Evolutionary conservation across 768 basidiomycete species (phyloP).

Genomic region (Basidioascus undulatus): DNA sequence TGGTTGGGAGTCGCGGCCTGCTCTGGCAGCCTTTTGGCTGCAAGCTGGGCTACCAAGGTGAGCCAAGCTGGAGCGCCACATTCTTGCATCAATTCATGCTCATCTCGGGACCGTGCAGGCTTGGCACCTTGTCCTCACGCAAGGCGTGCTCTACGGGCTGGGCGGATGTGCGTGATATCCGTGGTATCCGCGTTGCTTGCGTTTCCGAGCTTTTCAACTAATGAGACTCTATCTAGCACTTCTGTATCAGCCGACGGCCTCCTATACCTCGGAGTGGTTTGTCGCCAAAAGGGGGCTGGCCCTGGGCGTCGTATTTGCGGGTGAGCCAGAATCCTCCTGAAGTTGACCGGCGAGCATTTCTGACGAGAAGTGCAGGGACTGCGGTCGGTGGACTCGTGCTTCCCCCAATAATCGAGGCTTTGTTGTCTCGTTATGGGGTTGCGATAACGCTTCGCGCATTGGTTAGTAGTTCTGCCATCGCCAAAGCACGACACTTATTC

Average conservation of each 20-base stretch:
- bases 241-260: constrained; percentile 3
- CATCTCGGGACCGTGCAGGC: too few relatives aligned
- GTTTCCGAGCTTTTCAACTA: too few relatives aligned
- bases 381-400: constrained; percentile 2
- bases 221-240: too few relatives aligned
- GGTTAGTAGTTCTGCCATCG: background rate
- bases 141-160: constrained; percentile 2
- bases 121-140: constrained; percentile 1
- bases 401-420: background rate
- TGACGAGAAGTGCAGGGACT: background rate
- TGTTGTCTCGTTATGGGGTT: background rate
- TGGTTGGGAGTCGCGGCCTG: too few relatives aligned
- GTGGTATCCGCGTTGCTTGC: background rate
- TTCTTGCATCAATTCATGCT: too few relatives aligned
- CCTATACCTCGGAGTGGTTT: constrained; percentile 3
- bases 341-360: background rate
- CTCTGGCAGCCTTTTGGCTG: too few relatives aligned
- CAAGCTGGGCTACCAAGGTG: too few relatives aligned
- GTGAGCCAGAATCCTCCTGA: background rate
- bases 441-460: background rate
- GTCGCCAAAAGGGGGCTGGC: constrained; percentile 3
- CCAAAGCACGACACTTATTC: background rate
- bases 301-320: constrained; percentile 3
- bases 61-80: too few relatives aligned
- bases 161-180: background rate